Conservation (phyloP, 495 filamentous ascomycete species). For the Articulospora tetracladia region DNA sequence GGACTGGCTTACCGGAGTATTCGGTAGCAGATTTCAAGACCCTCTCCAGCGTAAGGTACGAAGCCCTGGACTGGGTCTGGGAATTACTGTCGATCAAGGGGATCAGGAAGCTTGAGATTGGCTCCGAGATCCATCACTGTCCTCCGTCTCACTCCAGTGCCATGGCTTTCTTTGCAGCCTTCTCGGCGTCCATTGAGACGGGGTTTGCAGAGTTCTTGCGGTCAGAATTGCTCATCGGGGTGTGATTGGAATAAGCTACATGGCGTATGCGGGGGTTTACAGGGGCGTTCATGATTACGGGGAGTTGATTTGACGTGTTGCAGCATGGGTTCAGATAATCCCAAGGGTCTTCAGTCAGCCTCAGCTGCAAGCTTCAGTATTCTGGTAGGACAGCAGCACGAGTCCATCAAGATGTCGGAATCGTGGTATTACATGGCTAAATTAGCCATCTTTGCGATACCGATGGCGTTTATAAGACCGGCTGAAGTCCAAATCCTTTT, state of each 20-base stretch:
- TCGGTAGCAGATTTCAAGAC: constrained; percentile 36
- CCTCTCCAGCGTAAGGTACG: constrained; percentile 32
- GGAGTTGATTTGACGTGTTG: background rate
- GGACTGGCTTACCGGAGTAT: constrained; percentile 36
- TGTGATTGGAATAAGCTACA: background rate
- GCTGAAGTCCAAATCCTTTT: background rate
- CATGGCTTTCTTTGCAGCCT: constrained; percentile 40
- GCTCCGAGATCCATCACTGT: constrained; percentile 18
- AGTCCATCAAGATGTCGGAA: background rate
- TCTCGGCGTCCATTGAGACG: constrained; percentile 46
- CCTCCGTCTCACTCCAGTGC: constrained; percentile 17
- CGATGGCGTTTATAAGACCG: background rate
- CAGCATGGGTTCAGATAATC: background rate
- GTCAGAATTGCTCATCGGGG: constrained; percentile 11
- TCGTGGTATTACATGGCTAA: background rate
- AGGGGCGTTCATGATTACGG: background rate
- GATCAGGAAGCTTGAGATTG: constrained; percentile 17
- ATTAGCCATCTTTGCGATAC: background rate
- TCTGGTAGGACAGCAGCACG: background rate
- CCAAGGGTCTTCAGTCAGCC: background rate
- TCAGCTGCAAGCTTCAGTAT: background rate
- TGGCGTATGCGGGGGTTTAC: background rate
- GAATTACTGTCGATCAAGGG: constrained; percentile 35
- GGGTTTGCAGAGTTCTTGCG: constrained; percentile 44
- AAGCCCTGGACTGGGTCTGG: constrained; percentile 47